A percentile compares a stretch with the other conserved stretches of the same genome.
Conservation (phyloP, 805 yeast species). For the Candida lessepsii region DNA sequence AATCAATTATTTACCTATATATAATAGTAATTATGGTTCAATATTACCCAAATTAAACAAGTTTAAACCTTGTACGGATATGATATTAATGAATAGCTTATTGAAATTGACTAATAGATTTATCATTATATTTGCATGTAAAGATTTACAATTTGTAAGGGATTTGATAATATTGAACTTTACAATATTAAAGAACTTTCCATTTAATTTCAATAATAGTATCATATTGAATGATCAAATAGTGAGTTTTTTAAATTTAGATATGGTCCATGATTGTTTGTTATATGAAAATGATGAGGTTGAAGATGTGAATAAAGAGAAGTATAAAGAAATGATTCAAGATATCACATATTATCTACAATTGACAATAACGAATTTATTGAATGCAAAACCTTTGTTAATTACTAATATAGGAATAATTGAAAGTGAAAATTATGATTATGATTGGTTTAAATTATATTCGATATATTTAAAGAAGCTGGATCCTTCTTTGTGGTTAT, state of each 20-base stretch:
- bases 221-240: conserved; percentile 10
- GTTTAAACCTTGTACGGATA: background rate
- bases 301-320: too few species aligned
- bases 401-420: background rate
- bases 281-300: too few species aligned
- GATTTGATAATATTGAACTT: background rate
- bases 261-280: conserved; percentile 6
- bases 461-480: conserved; percentile 22
- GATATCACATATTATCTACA: too few species aligned
- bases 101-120: conserved; percentile 10
- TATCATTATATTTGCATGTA: conserved; percentile 8
- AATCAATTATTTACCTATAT: conserved; percentile 5
- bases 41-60: background rate
- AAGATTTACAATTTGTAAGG: conserved; percentile 3
- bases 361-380: background rate
- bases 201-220: conserved; percentile 10
- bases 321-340: too few species aligned
- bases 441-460: conserved; percentile 26
- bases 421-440: background rate
- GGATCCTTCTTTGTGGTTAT: conserved; percentile 39
- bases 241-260: conserved; percentile 11
- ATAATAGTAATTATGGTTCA: conserved; percentile 3
- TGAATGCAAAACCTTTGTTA: background rate
- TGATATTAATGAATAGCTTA: background rate
- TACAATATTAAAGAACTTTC: background rate